Percentiles rank a stretch among this genome's conserved stretches.
Conservation (phyloP, 371 early-diverging fungal genomes). For the Coemansia sp. region DNA sequence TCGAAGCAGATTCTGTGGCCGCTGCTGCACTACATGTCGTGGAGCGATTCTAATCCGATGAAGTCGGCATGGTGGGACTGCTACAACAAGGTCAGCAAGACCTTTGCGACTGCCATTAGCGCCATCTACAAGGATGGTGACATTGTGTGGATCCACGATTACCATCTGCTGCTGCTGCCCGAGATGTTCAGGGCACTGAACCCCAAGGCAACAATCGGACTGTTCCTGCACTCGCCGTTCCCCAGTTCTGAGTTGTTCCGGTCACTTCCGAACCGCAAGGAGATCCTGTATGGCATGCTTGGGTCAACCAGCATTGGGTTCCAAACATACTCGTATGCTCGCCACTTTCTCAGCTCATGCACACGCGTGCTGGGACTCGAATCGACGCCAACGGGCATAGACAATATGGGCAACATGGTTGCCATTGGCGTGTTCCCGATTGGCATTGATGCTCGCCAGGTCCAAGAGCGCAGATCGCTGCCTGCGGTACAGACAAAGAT, state of each 20-base stretch:
- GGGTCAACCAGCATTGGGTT: conserved; percentile 86
- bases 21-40: conserved; percentile 90
- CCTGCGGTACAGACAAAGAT: conserved; percentile 45
- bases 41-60: conserved; percentile 66
- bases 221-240: conserved; percentile 96
- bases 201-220: conserved; percentile 84
- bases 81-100: conserved; percentile 79
- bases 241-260: conserved; percentile 91
- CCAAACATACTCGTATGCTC: conserved; percentile 89
- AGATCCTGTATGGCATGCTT: conserved; percentile 83
- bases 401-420: conserved; percentile 75
- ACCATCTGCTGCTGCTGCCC: conserved; percentile 95
- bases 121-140: conserved; percentile 76
- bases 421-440: conserved; percentile 92
- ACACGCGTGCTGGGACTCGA: conserved; percentile 81
- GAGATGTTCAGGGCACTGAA: conserved; percentile 74
- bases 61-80: conserved; percentile 69
- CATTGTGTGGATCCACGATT: conserved; percentile 98
- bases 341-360: conserved; percentile 89
- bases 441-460: conserved; percentile 71
- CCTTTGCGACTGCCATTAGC: conserved; percentile 77
- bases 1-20: conserved; percentile 93
- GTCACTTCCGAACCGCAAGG: conserved; percentile 74
- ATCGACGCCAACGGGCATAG: conserved; percentile 78
- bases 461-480: conserved; percentile 56